A percentile compares a stretch with the other conserved stretches of the same genome.
Conservation (phyloP, 257 asterid genomes). For the Fraxinus cuspidata region DNA sequence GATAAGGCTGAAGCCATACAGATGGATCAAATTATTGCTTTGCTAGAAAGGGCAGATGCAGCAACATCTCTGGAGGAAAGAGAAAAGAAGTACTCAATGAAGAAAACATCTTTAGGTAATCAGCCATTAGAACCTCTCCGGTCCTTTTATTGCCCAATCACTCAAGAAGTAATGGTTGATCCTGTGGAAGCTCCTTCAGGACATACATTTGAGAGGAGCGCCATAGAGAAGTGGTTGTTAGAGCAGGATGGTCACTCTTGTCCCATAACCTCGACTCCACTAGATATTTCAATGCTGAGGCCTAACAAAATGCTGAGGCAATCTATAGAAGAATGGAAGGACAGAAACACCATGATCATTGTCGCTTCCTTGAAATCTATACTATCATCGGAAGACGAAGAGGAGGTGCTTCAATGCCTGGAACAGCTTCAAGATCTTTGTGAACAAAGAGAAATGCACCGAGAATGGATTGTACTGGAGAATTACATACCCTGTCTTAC, state of each 20-base stretch:
- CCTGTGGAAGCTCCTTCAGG: slow-evolving; percentile 72
- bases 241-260: slow-evolving; percentile 38
- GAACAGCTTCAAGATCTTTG: slow-evolving; percentile 52
- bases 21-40: slow-evolving; percentile 68
- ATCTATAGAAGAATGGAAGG: slow-evolving; percentile 75
- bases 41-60: slow-evolving; percentile 58
- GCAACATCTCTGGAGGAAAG: slow-evolving; percentile 53
- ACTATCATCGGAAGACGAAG: slow-evolving; percentile 37
- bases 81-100: slow-evolving; percentile 48
- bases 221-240: slow-evolving; percentile 61
- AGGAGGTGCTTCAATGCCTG: slow-evolving; percentile 49
- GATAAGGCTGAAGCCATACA: slow-evolving; percentile 66
- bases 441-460: slow-evolving; percentile 56
- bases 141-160: slow-evolving; percentile 62
- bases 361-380: slow-evolving; percentile 47
- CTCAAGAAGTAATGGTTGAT: slow-evolving; percentile 63
- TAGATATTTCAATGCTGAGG: slow-evolving; percentile 53
- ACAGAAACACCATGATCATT: slow-evolving; percentile 62
- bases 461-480: slow-evolving; percentile 70
- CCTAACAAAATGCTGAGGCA: slow-evolving; percentile 68
- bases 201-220: slow-evolving; percentile 60
- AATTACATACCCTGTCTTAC: slow-evolving; percentile 51
- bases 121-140: slow-evolving; percentile 57
- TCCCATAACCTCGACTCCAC: slow-evolving; percentile 49
- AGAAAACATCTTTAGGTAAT: slow-evolving; percentile 52